These are phyloP conservation scores for Erythrobasidium yunnanense DNA, from an alignment of 768 basidiomycete species.

Conservation along the genomic window DNA sequence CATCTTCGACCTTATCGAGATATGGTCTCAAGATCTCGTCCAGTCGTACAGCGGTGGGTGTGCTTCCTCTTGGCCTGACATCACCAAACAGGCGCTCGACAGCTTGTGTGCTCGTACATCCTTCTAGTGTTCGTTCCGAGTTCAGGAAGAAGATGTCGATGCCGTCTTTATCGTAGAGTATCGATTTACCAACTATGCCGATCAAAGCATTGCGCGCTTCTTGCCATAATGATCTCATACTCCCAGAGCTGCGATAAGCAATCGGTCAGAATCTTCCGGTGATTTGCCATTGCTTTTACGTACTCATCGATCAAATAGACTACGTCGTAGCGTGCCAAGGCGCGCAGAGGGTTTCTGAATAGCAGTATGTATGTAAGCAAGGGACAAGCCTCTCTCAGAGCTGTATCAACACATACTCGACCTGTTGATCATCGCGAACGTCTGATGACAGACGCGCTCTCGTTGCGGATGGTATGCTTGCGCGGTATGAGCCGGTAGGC, in stretches of 20 bases:
- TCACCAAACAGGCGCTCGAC: conserved; percentile 9
- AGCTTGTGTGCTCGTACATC: not conserved
- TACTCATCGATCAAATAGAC: not conserved
- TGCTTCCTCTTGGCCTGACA: conserved; percentile 11
- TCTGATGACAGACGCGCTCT: no score
- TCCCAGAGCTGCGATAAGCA: not conserved
- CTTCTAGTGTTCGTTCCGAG: not conserved
- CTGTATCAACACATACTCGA: no score
- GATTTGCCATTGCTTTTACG: not conserved
- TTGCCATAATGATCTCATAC: not conserved
- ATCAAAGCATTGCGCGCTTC: not conserved
- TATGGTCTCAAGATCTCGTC: conserved; percentile 20
- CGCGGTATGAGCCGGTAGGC: no score
- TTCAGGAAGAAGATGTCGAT: conserved; percentile 14
- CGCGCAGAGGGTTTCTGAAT: not conserved
- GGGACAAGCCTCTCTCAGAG: no score
- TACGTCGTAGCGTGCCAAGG: not conserved
- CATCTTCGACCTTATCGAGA: conserved; percentile 16
- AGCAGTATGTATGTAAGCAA: not conserved
- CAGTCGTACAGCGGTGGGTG: conserved; percentile 7
- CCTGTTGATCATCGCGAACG: no score
- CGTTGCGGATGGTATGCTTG: no score
- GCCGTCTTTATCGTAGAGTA: not conserved
- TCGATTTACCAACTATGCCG: not conserved
- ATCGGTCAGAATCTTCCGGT: not conserved